Evolutionary conservation across 1,284 basidiomycete genomes (phyloP).

Genomic region (Ceratobasidium theobromae): DNA sequence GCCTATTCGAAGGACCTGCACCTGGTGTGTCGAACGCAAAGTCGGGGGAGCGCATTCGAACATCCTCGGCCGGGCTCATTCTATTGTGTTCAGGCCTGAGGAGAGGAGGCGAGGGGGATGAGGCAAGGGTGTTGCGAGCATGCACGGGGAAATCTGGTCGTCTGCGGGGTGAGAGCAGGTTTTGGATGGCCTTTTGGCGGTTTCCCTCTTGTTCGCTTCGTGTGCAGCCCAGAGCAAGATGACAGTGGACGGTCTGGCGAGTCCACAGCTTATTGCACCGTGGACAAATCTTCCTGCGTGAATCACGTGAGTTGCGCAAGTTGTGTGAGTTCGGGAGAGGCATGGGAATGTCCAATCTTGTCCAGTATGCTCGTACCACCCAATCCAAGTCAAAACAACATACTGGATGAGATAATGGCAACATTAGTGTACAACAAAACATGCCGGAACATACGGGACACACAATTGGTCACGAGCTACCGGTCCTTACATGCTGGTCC

Average conservation of each 20-base stretch:
- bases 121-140: not conserved
- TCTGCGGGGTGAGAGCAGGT: not conserved
- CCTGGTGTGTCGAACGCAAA: conserved; percentile 1
- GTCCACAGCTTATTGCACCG: not conserved
- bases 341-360: no score
- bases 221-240: not conserved
- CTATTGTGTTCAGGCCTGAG: not conserved
- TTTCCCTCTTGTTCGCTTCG: not conserved
- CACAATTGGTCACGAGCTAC: no score
- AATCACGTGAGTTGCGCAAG: no score
- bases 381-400: no score
- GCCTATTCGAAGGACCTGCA: not conserved
- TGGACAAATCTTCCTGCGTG: not conserved
- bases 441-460: no score
- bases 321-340: no score
- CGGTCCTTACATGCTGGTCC: no score
- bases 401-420: no score
- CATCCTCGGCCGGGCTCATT: not conserved
- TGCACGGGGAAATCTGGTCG: not conserved
- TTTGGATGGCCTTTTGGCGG: not conserved
- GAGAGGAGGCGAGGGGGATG: not conserved
- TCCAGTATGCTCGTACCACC: no score
- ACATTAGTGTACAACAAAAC: no score
- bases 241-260: not conserved
- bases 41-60: not conserved